These are phyloP conservation scores for Aspergillus tanneri DNA, from an alignment of 2,329 filamentous ascomycete species.

Conservation along the genomic window DNA sequence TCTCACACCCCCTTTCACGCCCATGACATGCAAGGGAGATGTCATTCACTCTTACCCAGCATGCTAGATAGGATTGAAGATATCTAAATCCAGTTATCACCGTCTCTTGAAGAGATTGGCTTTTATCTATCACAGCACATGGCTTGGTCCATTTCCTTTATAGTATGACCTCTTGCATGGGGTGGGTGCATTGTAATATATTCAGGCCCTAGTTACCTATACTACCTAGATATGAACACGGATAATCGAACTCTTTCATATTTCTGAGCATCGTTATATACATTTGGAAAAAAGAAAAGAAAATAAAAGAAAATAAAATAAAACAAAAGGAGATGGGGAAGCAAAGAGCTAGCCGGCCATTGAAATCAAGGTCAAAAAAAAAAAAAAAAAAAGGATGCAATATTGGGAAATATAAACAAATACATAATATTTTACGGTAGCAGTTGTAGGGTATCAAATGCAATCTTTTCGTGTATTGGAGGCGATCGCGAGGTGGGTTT, in stretches of 20 bases:
- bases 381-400: background rate
- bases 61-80: background rate
- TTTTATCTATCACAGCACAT: background rate
- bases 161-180: too few species aligned
- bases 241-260: conserved; percentile 5
- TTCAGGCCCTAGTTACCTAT: background rate
- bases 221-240: too few species aligned
- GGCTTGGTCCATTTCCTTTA: too few species aligned
- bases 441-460: conserved; percentile 34
- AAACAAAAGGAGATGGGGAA: background rate
- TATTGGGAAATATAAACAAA: too few species aligned
- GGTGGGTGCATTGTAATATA: too few species aligned
- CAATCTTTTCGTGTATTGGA: conserved; percentile 16
- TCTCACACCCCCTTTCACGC: background rate
- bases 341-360: background rate
- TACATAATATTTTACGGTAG: too few species aligned
- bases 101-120: background rate
- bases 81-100: background rate
- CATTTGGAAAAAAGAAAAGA: background rate
- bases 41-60: background rate
- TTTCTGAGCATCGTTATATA: conserved; percentile 1
- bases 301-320: conserved; percentile 1
- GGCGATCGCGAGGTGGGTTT: background rate
- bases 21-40: background rate
- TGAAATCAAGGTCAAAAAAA: background rate